Evolutionary conservation across 768 basidiomycete genomes (phyloP), one percentile per base, ranked within the genome.

Genomic region (Rhodotorula graminis): DNA sequence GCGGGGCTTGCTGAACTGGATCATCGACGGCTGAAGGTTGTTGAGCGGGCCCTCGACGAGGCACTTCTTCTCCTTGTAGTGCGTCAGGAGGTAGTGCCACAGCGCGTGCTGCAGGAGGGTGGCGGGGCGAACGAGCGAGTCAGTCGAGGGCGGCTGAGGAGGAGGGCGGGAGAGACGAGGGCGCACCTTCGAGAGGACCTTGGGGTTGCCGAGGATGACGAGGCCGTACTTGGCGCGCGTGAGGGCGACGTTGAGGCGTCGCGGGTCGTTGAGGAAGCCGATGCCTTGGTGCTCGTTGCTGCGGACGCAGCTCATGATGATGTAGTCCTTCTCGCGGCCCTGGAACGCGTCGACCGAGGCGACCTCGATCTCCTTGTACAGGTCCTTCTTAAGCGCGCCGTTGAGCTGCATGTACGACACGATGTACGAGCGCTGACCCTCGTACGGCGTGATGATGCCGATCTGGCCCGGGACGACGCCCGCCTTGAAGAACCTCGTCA

Each of bases 351-450:
- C 96, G 65, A 99, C 96, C 75, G 91, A 93, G 10, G 96, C 96
- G 61, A 99, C 96, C 80, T 99, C 96, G 53, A 99, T 94, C 79
- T 99, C 96, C 84, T 99, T 99, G 84, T 99, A 99, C 27, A 98
- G 82, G 76, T 99, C 96, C 84, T 98, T 99, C 88, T 97, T 97
- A 72, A 98, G 84, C 40, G 93, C 89, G n/a, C 96, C 96, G 79
- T 97, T 96, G 84, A 96, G 92, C 83, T 99, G 96, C 96, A 99
- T 98, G 81, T 95, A 99, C 81, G 92, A 95, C 81, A 95, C 94
- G 80, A 99, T 90, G 81, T 96, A 98, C 2, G 94, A 96, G 27
- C 96, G 88, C 79, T 99, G 96, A 37, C 96, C 96, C 81, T 99
- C 96, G 81, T 99, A 99, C 1, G 96, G 96, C 4, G 96, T 99